Base-by-base conservation (phyloP, 2,329 filamentous ascomycete species). In the Fusarium sp. region DNA sequence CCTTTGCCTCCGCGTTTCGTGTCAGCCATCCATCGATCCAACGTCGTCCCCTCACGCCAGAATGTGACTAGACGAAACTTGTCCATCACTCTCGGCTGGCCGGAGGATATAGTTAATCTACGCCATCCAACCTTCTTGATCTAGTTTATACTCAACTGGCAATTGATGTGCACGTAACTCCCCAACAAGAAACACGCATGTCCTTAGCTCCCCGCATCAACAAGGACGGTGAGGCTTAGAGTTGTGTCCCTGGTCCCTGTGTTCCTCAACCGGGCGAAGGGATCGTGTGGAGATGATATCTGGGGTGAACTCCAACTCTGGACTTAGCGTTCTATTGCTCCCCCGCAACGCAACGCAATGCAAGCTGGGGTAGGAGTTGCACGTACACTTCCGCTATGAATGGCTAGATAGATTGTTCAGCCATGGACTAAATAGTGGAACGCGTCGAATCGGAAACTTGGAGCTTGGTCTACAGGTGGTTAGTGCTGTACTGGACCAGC, bases 211-310 rank as follows among this genome's bases (percentile, higher is more conserved):
- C 67, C 67, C 64, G 44, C 65, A 67, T 42, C 40, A 28, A 14
- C 31, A 58, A 38, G 28, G 50, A 71, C 71, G 67, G 71, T 62
- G 64, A 69, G 60, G 42, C 46, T 63, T 55, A 52, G 33, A 33
- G 44, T 15, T 33, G 28, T 17, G n/a, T 21, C 21, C 45, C 42
- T 44, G 13, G 42, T 26, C 28, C 39, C 40, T 45, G 57, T 62
- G 36, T 53, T 26, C 47, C 43, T 58, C 57, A 62, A 39, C 59
- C 72, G 72, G 72, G 60, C 69, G 70, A 74, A 74, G 54, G 72
- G 72, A 72, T 66, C 47, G 61, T 74, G 72, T 73, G 72, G 72
- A 62, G 72, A 73, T 73, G 46, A 22, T 28, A 57, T 58, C 62
- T 62, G 67, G 63, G 62, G 70, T 22, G 19, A 46, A 71, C 68